These are phyloP conservation scores for Dictyostelium discoideum DNA, from an alignment of 78 protist species.

Conservation along the genomic window dicty_2.7 NC_007091.3:4519001-4519500, in stretches of 20 bases:
- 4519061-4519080: neutral
- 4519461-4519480: neutral
- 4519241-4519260: neutral
- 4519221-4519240: neutral
- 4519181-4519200: neutral
- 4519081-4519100: constrained; percentile 11
- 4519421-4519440: constrained; percentile 23
- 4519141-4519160: neutral
- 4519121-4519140: neutral
- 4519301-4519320: neutral
- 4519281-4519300: neutral
- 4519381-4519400: constrained; percentile 84
- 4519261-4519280: neutral
- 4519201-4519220: neutral
- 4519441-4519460: neutral
- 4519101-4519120: neutral
- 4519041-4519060: no score
- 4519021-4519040: neutral
- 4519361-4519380: constrained; percentile 34
- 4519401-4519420: constrained; percentile 53
- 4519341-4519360: neutral
- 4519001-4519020: constrained; percentile 84
- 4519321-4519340: neutral
- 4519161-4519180: no score
- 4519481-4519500: constrained; percentile 17